phyloP scores from a whole-genome alignment of 208 protist species.

The Acanthamoeba sp. region DNA sequence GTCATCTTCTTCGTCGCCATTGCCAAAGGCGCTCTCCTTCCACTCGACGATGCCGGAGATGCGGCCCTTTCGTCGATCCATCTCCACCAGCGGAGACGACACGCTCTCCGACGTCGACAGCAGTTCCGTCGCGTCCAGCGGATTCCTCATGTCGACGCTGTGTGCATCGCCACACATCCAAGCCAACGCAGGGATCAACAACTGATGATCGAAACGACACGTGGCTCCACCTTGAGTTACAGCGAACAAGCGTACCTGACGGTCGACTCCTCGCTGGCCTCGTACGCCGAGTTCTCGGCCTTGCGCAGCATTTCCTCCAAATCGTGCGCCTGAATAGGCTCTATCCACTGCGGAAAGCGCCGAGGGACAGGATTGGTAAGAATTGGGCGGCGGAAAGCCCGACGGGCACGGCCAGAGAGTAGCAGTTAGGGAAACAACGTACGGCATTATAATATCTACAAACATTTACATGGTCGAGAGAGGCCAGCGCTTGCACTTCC shows the following conservation, averaged over 20 bases:
- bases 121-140: slow-evolving; percentile 11
- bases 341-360: slow-evolving; percentile 11
- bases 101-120: slow-evolving; percentile 31
- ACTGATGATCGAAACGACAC: no score
- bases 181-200: no score
- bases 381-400: no score
- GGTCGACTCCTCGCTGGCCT: slow-evolving; percentile 3
- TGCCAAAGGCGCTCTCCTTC: slow-evolving; percentile 6
- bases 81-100: slow-evolving; percentile 1
- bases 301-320: slow-evolving; percentile 28
- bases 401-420: background rate
- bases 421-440: background rate
- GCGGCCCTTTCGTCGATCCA: background rate
- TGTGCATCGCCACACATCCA: no score
- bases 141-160: background rate
- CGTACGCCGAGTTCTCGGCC: background rate
- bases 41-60: background rate
- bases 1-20: background rate
- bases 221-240: no score
- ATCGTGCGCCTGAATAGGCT: background rate
- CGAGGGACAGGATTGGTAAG: no score
- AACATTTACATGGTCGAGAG: slow-evolving; percentile 40
- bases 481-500: slow-evolving; percentile 46
- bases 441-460: slow-evolving; percentile 63
- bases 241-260: background rate